phyloP scores from a whole-genome alignment of 768 basidiomycete species.

The Sporobolomyces roseus region DNA sequence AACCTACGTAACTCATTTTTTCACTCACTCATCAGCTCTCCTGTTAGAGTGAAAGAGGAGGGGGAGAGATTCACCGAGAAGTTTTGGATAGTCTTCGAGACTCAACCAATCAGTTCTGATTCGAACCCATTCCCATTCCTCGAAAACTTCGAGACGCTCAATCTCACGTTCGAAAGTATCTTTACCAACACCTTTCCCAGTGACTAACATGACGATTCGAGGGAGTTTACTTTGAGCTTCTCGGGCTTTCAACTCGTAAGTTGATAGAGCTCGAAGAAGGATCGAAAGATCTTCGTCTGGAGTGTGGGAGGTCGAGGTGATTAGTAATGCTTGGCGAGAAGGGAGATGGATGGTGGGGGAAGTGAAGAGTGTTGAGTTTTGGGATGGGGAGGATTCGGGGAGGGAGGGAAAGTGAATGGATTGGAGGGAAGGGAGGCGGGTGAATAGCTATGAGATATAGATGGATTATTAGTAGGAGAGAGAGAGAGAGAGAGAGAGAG shows the following conservation, averaged over 20 bases:
- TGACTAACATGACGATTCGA: conserved; percentile 75
- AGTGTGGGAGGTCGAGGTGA: conserved; percentile 96
- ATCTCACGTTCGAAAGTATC: conserved; percentile 65
- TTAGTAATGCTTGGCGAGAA: conserved; percentile 69
- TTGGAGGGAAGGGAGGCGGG: conserved; percentile 39
- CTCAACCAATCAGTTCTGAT: conserved; percentile 84
- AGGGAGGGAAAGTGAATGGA: conserved; percentile 57
- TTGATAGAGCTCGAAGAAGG: conserved; percentile 66
- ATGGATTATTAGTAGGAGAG: no score
- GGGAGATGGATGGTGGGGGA: conserved; percentile 37
- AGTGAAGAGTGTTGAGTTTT: conserved; percentile 56
- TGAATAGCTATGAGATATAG: conserved; percentile 51
- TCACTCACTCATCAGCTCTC: no score
- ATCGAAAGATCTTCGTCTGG: conserved; percentile 91
- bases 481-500: no score
- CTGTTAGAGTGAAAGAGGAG: no score
- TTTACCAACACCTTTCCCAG: conserved; percentile 80
- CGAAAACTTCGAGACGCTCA: conserved; percentile 56
- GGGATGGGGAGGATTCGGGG: conserved; percentile 13
- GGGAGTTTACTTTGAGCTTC: conserved; percentile 53
- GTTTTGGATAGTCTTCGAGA: conserved; percentile 77
- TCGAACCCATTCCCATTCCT: conserved; percentile 72
- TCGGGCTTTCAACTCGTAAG: conserved; percentile 63
- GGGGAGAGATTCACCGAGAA: no score
- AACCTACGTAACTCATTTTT: no score